Evolutionary conservation across 176 grass and related monocot genomes (phyloP).

Genomic region (Carex pumila): DNA sequence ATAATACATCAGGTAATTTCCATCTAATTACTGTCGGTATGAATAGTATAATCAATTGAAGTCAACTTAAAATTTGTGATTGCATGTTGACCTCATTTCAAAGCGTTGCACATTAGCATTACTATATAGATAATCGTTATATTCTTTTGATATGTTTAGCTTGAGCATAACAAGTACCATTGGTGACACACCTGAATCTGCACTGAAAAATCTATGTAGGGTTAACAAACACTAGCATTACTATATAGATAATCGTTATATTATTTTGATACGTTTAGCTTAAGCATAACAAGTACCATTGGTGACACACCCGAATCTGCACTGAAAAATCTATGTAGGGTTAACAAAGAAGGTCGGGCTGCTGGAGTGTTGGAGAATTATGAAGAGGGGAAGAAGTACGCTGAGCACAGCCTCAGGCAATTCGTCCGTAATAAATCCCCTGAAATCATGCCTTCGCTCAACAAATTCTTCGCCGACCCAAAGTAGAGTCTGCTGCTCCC

Average conservation of each 20-base stretch:
- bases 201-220: slow-evolving; percentile 29
- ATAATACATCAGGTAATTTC: background rate
- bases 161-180: background rate
- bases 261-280: background rate
- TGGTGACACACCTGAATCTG: background rate
- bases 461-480: slow-evolving; percentile 65
- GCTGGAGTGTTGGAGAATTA: slow-evolving; percentile 74
- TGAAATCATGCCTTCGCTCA: slow-evolving; percentile 64
- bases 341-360: slow-evolving; percentile 59
- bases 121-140: background rate
- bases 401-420: slow-evolving; percentile 49
- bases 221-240: slow-evolving; percentile 60
- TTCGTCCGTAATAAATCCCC: slow-evolving; percentile 60
- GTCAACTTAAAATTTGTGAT: background rate
- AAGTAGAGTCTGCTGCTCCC: slow-evolving; percentile 23
- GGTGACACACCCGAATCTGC: background rate
- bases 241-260: background rate
- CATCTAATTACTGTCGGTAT: background rate
- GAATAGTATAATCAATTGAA: background rate
- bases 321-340: slow-evolving; percentile 33
- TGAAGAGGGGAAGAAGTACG: slow-evolving; percentile 56
- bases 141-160: background rate
- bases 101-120: background rate
- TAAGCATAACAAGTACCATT: background rate
- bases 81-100: background rate